Evolutionary conservation across 164 flowering plant genomes (phyloP).

Genomic region (Macadamia tetraphylla): DNA sequence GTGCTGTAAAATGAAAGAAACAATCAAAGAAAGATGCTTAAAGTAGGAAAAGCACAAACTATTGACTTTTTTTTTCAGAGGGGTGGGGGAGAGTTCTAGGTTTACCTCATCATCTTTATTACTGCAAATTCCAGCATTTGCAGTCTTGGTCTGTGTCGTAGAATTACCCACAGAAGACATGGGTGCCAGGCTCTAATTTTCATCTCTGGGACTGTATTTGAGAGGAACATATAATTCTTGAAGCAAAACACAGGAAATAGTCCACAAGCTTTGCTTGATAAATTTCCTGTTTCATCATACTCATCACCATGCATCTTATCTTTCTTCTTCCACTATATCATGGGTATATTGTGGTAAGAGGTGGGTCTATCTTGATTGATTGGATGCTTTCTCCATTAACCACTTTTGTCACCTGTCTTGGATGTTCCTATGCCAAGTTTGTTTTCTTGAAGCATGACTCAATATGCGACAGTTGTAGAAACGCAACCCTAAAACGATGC

Average conservation of each 20-base stretch:
- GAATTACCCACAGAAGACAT: conserved; percentile 25
- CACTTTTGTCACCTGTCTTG: conserved; percentile 23
- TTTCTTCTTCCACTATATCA: conserved; percentile 29
- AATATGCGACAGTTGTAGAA: too few species aligned
- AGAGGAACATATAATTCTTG: conserved; percentile 37
- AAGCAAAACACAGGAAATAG: conserved; percentile 57
- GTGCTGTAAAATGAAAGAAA: not conserved
- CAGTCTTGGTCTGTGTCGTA: conserved; percentile 18
- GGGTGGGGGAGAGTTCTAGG: not conserved
- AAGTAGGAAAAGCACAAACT: not conserved
- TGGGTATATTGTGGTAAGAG: conserved; percentile 23
- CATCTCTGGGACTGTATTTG: conserved; percentile 63
- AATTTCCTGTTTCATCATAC: conserved; percentile 23
- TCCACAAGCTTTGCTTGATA: conserved; percentile 59
- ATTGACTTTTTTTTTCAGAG: not conserved
- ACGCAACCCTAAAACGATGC: conserved; percentile 10
- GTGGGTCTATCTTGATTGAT: conserved; percentile 23
- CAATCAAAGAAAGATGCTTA: not conserved
- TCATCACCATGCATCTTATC: conserved; percentile 36
- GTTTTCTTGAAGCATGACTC: conserved; percentile 51
- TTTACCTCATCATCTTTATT: conserved; percentile 35
- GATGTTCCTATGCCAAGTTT: conserved; percentile 27
- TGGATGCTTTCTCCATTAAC: conserved; percentile 18
- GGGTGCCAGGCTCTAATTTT: conserved; percentile 28
- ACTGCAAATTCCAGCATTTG: conserved; percentile 19